Percentiles rank a stretch among this genome's conserved stretches.
Evolutionary conservation across 2,329 filamentous ascomycete genomes (phyloP).

Genomic region (Mycosphaerelloides madeirae): DNA sequence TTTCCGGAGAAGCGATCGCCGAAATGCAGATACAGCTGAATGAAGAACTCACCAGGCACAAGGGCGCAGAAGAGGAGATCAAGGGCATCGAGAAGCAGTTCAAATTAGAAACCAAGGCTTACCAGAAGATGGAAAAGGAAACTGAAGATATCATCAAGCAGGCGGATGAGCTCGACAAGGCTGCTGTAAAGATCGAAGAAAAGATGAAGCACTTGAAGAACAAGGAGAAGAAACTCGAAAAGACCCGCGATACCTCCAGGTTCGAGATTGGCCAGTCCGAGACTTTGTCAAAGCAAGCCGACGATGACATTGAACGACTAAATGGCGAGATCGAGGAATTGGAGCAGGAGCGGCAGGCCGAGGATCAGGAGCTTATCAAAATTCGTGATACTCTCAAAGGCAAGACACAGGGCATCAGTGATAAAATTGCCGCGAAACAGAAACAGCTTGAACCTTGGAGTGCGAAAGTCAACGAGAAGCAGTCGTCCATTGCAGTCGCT

Average conservation of each 20-base stretch:
- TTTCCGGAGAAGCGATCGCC: constrained; percentile 83
- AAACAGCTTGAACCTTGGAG: constrained; percentile 95
- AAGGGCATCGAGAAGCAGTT: constrained; percentile 83
- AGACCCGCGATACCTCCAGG: constrained; percentile 72
- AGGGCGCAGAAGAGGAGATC: constrained; percentile 84
- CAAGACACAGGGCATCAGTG: constrained; percentile 91
- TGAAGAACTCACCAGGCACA: constrained; percentile 82
- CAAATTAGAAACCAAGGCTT: constrained; percentile 75
- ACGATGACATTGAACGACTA: constrained; percentile 71
- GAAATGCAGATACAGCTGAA: constrained; percentile 86
- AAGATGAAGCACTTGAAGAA: constrained; percentile 89
- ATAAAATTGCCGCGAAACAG: constrained; percentile 87
- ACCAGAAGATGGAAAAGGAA: constrained; percentile 75
- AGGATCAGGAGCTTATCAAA: constrained; percentile 75
- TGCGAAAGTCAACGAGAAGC: constrained; percentile 93
- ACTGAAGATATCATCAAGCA: constrained; percentile 77
- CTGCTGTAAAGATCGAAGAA: constrained; percentile 94
- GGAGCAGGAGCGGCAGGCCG: constrained; percentile 68
- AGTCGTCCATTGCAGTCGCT: constrained; percentile 87
- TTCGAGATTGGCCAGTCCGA: constrained; percentile 69
- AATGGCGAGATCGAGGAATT: constrained; percentile 68
- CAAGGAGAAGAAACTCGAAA: constrained; percentile 94
- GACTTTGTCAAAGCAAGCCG: constrained; percentile 71
- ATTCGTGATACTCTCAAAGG: constrained; percentile 87
- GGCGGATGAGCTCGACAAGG: constrained; percentile 89